Percentiles rank a stretch among this genome's conserved stretches.
phyloP scores from a whole-genome alignment of 2,329 filamentous ascomycete genomes.

The Xylaria sp. region DNA sequence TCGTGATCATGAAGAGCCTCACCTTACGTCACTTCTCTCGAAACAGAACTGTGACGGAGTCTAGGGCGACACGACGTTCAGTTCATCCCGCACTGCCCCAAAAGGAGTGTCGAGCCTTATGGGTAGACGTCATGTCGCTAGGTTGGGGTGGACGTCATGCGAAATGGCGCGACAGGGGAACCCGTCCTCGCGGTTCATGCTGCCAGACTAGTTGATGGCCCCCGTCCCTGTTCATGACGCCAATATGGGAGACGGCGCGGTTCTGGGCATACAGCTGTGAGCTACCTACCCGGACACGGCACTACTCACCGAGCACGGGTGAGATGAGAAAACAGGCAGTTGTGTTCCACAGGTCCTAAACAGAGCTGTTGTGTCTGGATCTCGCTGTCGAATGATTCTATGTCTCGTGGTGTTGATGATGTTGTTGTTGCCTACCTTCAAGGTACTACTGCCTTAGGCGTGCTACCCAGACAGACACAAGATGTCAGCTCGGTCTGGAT shows the following conservation, averaged over 20 bases:
- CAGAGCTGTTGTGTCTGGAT: background rate
- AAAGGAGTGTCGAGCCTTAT: conserved; percentile 11
- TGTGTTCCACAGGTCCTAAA: background rate
- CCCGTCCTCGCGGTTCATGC: conserved; percentile 20
- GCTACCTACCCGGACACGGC: background rate
- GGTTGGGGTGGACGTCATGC: conserved; percentile 27
- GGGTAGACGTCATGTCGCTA: conserved; percentile 29
- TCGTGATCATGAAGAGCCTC: conserved; percentile 7
- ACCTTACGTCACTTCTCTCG: conserved; percentile 27
- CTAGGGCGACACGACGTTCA: background rate
- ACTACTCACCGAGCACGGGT: background rate
- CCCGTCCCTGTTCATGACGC: conserved; percentile 7
- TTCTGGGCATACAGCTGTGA: background rate
- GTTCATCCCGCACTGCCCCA: conserved; percentile 5
- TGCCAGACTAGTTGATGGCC: conserved; percentile 20
- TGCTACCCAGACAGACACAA: background rate
- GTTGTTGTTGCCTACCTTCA: background rate
- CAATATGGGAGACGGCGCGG: too few relatives aligned
- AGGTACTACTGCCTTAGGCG: background rate
- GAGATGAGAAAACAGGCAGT: background rate
- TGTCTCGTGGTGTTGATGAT: background rate
- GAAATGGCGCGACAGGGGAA: conserved; percentile 20
- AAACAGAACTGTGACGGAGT: background rate
- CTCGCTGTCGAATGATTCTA: background rate
- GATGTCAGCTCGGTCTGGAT: background rate